Base-by-base conservation (phyloP, 31 red algal genomes). In the Odonthalia washingtoniensis region DNA sequence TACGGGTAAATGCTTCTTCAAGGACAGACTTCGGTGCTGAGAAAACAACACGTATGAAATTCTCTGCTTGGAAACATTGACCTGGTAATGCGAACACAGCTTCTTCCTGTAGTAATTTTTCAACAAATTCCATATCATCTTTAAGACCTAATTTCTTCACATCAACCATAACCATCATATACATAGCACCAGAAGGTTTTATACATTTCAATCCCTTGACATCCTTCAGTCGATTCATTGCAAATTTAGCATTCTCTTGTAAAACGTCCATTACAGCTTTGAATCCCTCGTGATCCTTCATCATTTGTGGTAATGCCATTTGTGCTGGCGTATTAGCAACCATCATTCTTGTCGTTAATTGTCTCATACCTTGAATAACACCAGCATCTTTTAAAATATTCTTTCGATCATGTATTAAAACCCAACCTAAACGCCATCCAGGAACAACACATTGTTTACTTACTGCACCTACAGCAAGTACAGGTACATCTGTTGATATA, bases 351-450 rank as follows among this genome's bases (percentile, higher is more conserved):
- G 84, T 97, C 28, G 92, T 95, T 31, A 99, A 75, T 42, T 87
- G 82, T 24, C 80, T 43, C 32, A 97, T 74, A 1, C 95, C 98
- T 40, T 90, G 75, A 4, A 92, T 73, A 3, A 97, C 80, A 4
- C 79, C 81, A n/a, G 79, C 85, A 16, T 38, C 44, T 69, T 43
- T 40, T 21, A 99, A 65, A n/a, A 94, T 69, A n/a, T 61, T 26
- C 9, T 74, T 70, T 1, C 90, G 84, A 68, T 99, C 98, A 78
- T 99, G 98, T 2, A 99, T 39, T 4, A 97, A 72, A 5, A 99
- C 40, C 98, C 98, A 99, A 0, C 98, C 98, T 3, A 95, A 17
- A 35, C 98, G 89, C 98, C 98, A 99, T 28, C 98, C 98, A 16
- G 98, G 98, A 30, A 95, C 95, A 27, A 93, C 92, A 69, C 76